phyloP scores from a whole-genome alignment of 2,329 filamentous ascomycete species.

The Cordyceps farinosa region DNA sequence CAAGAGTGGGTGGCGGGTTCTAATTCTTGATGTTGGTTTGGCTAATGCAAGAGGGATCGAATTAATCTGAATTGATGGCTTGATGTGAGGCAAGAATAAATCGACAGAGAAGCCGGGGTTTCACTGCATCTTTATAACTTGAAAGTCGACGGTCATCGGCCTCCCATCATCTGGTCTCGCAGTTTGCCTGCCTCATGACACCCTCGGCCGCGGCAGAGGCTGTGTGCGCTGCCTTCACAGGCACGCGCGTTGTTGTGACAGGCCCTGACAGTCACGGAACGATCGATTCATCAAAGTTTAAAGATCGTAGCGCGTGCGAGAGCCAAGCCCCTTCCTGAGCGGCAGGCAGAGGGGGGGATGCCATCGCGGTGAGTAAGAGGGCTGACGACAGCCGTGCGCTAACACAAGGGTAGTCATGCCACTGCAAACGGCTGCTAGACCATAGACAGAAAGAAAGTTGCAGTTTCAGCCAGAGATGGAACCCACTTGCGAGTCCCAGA shows the following conservation, averaged over 20 bases:
- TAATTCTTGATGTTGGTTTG: neutral
- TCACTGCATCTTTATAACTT: slow-evolving; percentile 8
- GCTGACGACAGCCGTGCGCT: slow-evolving; percentile 7
- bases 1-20: neutral
- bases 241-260: neutral
- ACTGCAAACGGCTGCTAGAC: neutral
- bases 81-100: neutral
- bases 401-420: neutral
- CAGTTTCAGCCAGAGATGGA: neutral
- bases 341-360: neutral
- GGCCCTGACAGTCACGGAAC: neutral
- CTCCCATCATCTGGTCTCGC: neutral
- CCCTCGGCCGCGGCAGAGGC: neutral
- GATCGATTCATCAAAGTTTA: neutral
- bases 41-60: neutral
- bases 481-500: neutral
- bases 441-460: neutral
- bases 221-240: neutral
- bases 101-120: neutral
- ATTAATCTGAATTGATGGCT: neutral
- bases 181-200: neutral
- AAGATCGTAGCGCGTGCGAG: slow-evolving; percentile 6
- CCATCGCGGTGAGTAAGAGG: neutral
- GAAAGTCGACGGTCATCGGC: slow-evolving; percentile 2
- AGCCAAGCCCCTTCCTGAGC: neutral